phyloP scores from a whole-genome alignment of 306 rosid species.

The Spatholobus suberectus region DNA sequence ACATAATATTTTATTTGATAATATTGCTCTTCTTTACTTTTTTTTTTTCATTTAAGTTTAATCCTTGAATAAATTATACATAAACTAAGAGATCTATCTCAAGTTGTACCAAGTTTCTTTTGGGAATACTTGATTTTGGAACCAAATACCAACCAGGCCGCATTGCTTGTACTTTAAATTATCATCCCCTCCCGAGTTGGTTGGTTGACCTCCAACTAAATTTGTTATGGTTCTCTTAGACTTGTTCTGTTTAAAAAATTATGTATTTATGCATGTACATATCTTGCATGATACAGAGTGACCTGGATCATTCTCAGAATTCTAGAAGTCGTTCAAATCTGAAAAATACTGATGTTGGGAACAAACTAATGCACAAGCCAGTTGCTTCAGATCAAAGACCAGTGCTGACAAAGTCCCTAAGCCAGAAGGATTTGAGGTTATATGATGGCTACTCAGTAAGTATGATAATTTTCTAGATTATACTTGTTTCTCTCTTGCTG shows the following conservation, averaged over 20 bases:
- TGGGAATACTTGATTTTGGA: not conserved
- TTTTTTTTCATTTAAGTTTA: not conserved
- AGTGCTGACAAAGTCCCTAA: constrained; percentile 71
- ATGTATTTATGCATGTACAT: constrained; percentile 35
- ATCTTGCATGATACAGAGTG: constrained; percentile 70
- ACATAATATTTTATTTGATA: not conserved
- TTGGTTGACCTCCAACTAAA: not conserved
- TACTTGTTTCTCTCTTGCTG: constrained; percentile 27
- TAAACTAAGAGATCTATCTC: not conserved
- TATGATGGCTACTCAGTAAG: constrained; percentile 96
- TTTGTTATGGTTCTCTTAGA: constrained; percentile 21
- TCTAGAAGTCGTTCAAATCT: constrained; percentile 51
- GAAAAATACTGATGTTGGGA: constrained; percentile 56
- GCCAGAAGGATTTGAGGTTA: constrained; percentile 76
- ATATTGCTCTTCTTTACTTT: not conserved
- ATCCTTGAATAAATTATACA: not conserved
- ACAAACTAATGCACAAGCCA: constrained; percentile 53
- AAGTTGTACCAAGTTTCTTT: not conserved
- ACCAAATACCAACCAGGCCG: not conserved
- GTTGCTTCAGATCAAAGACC: constrained; percentile 66
- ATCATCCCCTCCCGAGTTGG: not conserved
- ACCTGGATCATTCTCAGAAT: constrained; percentile 69
- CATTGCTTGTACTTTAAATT: not conserved
- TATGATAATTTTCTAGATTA: constrained; percentile 8
- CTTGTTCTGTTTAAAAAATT: not conserved